Evolutionary conservation across 495 filamentous ascomycete genomes (phyloP).

Genomic region (Trichoderma gamsii): DNA sequence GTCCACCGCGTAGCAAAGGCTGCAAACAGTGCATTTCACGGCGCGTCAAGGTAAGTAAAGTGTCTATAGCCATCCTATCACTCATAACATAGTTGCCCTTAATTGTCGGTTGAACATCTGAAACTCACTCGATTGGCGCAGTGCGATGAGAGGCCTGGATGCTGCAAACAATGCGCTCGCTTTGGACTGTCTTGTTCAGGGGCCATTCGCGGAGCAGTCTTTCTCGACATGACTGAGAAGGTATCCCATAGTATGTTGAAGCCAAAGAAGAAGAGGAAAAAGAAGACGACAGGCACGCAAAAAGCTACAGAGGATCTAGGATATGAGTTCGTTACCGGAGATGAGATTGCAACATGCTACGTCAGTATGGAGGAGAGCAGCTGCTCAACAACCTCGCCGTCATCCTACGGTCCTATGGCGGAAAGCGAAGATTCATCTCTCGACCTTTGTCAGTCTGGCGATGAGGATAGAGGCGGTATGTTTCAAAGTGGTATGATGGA

Average conservation of each 20-base stretch:
- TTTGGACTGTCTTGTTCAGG: background rate
- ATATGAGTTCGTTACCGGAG: background rate
- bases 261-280: background rate
- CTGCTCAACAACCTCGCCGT: too few species aligned
- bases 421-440: too few species aligned
- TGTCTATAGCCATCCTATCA: background rate
- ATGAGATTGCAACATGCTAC: background rate
- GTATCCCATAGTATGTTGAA: background rate
- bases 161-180: background rate
- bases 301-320: background rate
- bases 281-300: background rate
- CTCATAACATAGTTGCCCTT: background rate
- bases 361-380: background rate
- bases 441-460: too few species aligned
- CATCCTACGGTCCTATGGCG: too few species aligned
- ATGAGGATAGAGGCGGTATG: background rate
- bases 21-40: slow-evolving; percentile 4
- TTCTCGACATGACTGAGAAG: slow-evolving; percentile 4
- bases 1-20: background rate
- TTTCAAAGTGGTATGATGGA: background rate
- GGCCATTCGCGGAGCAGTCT: background rate
- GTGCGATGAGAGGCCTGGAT: slow-evolving; percentile 2
- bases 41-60: background rate
- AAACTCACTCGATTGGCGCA: background rate
- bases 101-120: background rate